A percentile compares a stretch with the other conserved stretches of the same genome.
phyloP scores from a whole-genome alignment of 768 basidiomycete genomes.

The Rhodocollybia butyracea region DNA sequence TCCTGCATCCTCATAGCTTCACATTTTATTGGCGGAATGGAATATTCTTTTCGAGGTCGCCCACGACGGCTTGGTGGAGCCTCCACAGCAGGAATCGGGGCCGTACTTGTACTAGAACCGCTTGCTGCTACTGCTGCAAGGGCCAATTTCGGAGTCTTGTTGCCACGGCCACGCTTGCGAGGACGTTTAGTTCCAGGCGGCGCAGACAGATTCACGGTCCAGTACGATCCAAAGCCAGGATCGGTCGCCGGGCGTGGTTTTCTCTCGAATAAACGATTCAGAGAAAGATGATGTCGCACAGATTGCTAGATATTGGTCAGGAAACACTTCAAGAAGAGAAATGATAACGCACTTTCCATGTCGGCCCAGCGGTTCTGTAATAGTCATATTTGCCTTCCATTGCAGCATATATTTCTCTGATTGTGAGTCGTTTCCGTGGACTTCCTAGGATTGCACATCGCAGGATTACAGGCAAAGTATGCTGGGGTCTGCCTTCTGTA shows the following conservation, averaged over 20 bases:
- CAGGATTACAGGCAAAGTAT: conserved; percentile 81
- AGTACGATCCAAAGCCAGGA: conserved; percentile 85
- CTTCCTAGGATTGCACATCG: conserved; percentile 83
- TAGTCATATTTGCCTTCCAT: conserved; percentile 86
- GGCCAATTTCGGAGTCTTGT: conserved; percentile 32
- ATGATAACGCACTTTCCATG: conserved; percentile 72
- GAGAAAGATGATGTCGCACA: conserved; percentile 78
- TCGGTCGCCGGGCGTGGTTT: conserved; percentile 81
- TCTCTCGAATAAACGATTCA: conserved; percentile 80
- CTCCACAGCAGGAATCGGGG: not conserved
- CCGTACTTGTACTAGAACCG: not conserved
- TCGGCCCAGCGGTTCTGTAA: conserved; percentile 75
- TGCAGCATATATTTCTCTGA: conserved; percentile 81
- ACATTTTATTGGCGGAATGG: conserved; percentile 34
- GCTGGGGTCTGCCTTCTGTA: conserved; percentile 75
- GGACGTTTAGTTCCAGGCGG: conserved; percentile 85
- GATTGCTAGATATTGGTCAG: conserved; percentile 62
- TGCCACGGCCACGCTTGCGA: conserved; percentile 69
- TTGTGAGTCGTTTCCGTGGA: conserved; percentile 70
- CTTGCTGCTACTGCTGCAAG: not conserved
- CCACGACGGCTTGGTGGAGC: conserved; percentile 12
- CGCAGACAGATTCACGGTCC: conserved; percentile 86
- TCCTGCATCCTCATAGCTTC: conserved; percentile 25
- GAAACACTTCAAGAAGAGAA: not conserved
- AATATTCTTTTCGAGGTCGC: conserved; percentile 17